Percentiles rank a stretch among this genome's conserved stretches.
These are phyloP conservation scores for Domatiomyces globalis DNA, from an alignment of 2,329 filamentous ascomycete genomes.

Conservation along the genomic window DNA sequence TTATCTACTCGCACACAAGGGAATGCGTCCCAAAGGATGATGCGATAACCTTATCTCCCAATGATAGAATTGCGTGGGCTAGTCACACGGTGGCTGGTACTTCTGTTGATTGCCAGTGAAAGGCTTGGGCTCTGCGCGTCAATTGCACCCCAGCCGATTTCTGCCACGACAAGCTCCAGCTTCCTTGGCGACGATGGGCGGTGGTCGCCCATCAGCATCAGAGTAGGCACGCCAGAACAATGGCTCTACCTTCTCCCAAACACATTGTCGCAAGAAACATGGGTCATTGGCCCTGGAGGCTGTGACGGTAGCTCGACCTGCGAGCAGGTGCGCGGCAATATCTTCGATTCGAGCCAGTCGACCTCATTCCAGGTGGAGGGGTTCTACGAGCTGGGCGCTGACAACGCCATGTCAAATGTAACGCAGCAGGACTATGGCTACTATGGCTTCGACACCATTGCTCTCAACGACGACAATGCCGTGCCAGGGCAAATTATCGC, in stretches of 20 bases:
- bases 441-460: conserved; percentile 26
- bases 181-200: conserved; percentile 20
- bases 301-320: conserved; percentile 20
- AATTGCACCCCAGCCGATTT: conserved; percentile 8
- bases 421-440: conserved; percentile 19
- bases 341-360: conserved; percentile 23
- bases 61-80: neutral
- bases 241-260: conserved; percentile 21
- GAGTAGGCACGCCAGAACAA: conserved; percentile 21
- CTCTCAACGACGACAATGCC: conserved; percentile 16
- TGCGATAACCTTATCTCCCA: neutral
- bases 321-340: conserved; percentile 19
- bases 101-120: neutral
- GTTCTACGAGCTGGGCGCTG: conserved; percentile 19
- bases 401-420: conserved; percentile 5
- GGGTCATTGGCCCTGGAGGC: conserved; percentile 20
- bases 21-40: neutral
- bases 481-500: conserved; percentile 22
- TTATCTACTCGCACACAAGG: neutral
- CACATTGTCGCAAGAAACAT: conserved; percentile 21
- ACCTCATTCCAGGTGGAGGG: conserved; percentile 21
- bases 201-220: conserved; percentile 20
- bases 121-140: neutral
- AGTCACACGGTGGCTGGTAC: neutral
- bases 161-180: conserved; percentile 10